Conservation (phyloP, 2,329 filamentous ascomycete genomes). For the Coleophoma eucalyptorum region DNA sequence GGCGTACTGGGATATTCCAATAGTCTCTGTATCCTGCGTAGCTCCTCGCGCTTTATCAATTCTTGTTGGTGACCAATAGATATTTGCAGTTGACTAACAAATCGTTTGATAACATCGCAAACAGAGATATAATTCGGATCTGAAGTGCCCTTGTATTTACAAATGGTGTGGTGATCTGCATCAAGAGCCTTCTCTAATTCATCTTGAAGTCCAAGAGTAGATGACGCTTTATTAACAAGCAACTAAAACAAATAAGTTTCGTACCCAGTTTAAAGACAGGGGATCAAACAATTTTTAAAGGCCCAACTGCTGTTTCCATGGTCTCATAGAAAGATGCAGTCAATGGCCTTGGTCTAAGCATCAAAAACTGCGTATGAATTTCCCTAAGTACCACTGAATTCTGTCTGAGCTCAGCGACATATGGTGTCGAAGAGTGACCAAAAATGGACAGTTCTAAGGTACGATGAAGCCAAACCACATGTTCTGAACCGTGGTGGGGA, state of each 20-base stretch:
- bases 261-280: background rate
- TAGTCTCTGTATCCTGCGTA: too few species aligned
- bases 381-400: conserved; percentile 30
- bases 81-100: too few species aligned
- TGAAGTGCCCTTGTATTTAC: conserved; percentile 20
- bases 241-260: conserved; percentile 4
- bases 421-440: conserved; percentile 29
- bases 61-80: too few species aligned
- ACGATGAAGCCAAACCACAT: background rate
- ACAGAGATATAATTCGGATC: conserved; percentile 12
- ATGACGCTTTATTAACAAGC: conserved; percentile 21
- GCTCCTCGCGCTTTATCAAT: too few species aligned
- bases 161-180: conserved; percentile 26
- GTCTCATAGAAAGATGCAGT: conserved; percentile 45
- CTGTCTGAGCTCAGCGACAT: conserved; percentile 33
- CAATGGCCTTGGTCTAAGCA: conserved; percentile 29
- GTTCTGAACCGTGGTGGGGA: background rate
- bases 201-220: conserved; percentile 19
- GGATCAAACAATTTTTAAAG: conserved; percentile 9
- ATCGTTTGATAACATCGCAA: background rate
- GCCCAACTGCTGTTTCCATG: conserved; percentile 21
- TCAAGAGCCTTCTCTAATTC: conserved; percentile 15
- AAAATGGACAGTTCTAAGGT: background rate
- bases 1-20: too few species aligned
- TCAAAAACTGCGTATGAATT: conserved; percentile 40